Base-by-base conservation (phyloP, 768 basidiomycete genomes). In the Boletellus sp. region DNA sequence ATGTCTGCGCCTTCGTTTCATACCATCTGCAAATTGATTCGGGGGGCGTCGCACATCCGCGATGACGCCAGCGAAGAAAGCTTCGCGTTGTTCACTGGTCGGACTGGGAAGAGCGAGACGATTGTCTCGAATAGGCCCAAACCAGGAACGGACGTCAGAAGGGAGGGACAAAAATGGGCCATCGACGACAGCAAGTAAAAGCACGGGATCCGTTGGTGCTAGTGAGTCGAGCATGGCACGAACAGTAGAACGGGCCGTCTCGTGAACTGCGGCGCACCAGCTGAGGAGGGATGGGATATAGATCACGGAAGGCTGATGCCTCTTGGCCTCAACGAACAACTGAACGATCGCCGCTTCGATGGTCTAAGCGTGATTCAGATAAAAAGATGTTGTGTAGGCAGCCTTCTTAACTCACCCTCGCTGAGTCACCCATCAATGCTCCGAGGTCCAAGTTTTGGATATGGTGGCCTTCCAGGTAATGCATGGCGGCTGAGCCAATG, bases 391-490 rank as follows among this genome's bases (percentile, higher is more conserved):
- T 16, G 16, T 6, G 34, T 17, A 1, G 6, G 40, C 17, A 28
- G 43, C 31, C 15, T 24, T 34, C 9, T 34, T 13, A 8, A 73
- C 89, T 63, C 52, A 95, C 94, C 64, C 94, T 72, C 1, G 91
- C 84, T 1, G 94, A 89, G 65, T 98, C 95, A 35, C 89, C 79
- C 72, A 98, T 77, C 37, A 99, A 71, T 0, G 83, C 84, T 10
- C 91, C 96, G 16, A 98, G 74, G 63, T 99, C 96, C 45, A 98
- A 76, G 59, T 82, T 93, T 67, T 99, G 96, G 0, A 97, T 79
- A 63, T 97, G 91, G 67, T 90, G 96, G 0, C 96, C 95, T 72
- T 99, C 96, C 17, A 99, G 72, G 64, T 94, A 86, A 71, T 98
- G 94, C 31, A 99, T 69, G 6, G 90, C 83, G 1, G 95, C 96